Base-by-base conservation (phyloP, 2,329 filamentous ascomycete species). In the Verticillium albo-atrum region DNA sequence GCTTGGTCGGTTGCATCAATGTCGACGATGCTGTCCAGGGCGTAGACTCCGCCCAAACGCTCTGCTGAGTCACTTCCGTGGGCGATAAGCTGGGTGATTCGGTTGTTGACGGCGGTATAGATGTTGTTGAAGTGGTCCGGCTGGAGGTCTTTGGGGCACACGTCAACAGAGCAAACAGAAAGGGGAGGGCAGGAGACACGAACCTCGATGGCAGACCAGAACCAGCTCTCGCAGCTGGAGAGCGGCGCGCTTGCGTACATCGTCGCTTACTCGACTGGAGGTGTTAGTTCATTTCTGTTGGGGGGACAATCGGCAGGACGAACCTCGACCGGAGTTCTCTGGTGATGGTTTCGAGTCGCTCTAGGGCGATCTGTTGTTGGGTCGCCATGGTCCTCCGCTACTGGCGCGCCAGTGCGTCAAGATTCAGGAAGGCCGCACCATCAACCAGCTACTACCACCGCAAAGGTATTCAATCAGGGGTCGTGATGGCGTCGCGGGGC, bases 1-100 rank as follows among this genome's bases (percentile, higher is more conserved):
- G 91, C 92, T 26, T 91, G 87, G 76, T 99, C 96, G 67, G 97
- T 91, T 61, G 93, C 94, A 68, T 97, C 94, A 72, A 98, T 97
- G 73, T 97, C 93, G 74, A 98, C 94, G 58, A 99, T 86, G 60
- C 89, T 89, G 73, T 97, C 94, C 62, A 99, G 85, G 61, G 94
- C 94, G 68, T 95, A 89, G 63, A 99, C 89, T 57, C 95, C 96
- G 63, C 93, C 95, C 59, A 97, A 87, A 60, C 92, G 89, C 72
- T 99, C 95, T 67, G 89, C 87, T 5, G 91, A 89, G 72, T 97
- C 93, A 76, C 85, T 89, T 64, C 92, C 91, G 72, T 94, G 91
- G 54, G 92, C 87, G 62, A 96, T 92, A 65, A 98, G 75, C 42
- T 77, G 75, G 28, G 82, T 85, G 50, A 86, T 84, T 61, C 79